Evolutionary conservation across 2,329 filamentous ascomycete genomes (phyloP), one percentile per base, ranked within the genome.

Genomic region (Fusarium sp.): DNA sequence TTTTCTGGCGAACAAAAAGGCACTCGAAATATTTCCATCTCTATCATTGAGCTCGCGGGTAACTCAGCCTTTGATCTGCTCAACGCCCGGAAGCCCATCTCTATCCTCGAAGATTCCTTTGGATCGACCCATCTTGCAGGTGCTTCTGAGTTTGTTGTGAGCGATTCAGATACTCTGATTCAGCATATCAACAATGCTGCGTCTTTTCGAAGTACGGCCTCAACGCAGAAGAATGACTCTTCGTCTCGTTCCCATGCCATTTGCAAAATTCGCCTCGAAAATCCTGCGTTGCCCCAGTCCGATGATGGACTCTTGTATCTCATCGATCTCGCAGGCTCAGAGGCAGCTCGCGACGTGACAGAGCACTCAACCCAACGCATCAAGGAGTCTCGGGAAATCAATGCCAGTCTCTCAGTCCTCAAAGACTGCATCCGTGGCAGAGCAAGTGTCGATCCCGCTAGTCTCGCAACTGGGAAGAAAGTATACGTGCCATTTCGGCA

Each of bases 371-470:
- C 79, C 3, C 79, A 81, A 28, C 81, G 83, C 9, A 83, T 85
- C 78, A 79, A 79, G 41, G 84, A 85, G 69, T 78, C 82, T 6
- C 77, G 79, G 14, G 80, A 84, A 71, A 85, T 85, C 76, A 85
- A 85, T 68, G 79, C 76, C 11, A 84, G 83, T 62, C 77, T 86
- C 1, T 84, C 83, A 0, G 79, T 83, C 0, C 78, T 87, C 4
- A 86, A 86, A 62, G 84, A 86, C 67, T 86, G 84, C 59, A 86
- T 87, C 51, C 80, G 84, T 2, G 82, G 81, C 3, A 80, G 81
- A 41, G 80, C 81, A 1, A 72, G 79, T 34, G 69, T 77, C 1
- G 80, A 84, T 44, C 73, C 74, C 19, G 21, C 58, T 56, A 12
- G 60, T 41, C 19, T 59, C 53, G 30, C 28, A 23, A 57, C 10